These are phyloP conservation scores for Aeschynomene evenia DNA, from an alignment of 306 rosid genomes.

Conservation along the genomic window DNA sequence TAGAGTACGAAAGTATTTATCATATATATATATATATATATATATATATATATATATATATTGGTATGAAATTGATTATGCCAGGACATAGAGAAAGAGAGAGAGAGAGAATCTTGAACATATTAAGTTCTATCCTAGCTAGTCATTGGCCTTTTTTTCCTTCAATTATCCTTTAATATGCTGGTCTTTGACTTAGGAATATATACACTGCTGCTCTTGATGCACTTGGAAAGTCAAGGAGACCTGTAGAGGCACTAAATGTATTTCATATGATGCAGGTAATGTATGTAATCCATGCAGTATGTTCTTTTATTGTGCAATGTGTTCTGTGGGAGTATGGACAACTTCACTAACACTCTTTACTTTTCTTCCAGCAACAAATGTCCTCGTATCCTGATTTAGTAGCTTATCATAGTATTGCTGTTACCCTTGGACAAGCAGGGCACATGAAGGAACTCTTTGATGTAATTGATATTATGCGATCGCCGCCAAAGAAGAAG, in stretches of 20 bases:
- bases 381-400: slow-evolving; percentile 89
- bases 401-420: slow-evolving; percentile 85
- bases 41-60: too few species aligned
- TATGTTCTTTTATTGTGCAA: slow-evolving; percentile 28
- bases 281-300: slow-evolving; percentile 19
- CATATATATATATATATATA: slow-evolving; percentile 20
- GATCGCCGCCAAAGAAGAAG: slow-evolving; percentile 76
- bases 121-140: slow-evolving; percentile 16
- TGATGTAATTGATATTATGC: slow-evolving; percentile 86
- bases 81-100: too few species aligned
- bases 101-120: not conserved
- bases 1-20: slow-evolving; percentile 11
- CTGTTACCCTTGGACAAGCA: slow-evolving; percentile 94
- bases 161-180: slow-evolving; percentile 13
- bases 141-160: not conserved
- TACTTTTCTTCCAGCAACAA: slow-evolving; percentile 71
- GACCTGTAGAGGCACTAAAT: slow-evolving; percentile 93
- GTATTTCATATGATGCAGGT: slow-evolving; percentile 85
- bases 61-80: slow-evolving; percentile 6
- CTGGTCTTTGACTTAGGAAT: slow-evolving; percentile 46
- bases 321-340: slow-evolving; percentile 17
- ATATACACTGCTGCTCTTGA: slow-evolving; percentile 82
- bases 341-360: slow-evolving; percentile 25
- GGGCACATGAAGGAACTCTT: slow-evolving; percentile 92
- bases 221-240: slow-evolving; percentile 87